Conservation (phyloP, 2,329 filamentous ascomycete species). For the Zalaria sp. region DNA sequence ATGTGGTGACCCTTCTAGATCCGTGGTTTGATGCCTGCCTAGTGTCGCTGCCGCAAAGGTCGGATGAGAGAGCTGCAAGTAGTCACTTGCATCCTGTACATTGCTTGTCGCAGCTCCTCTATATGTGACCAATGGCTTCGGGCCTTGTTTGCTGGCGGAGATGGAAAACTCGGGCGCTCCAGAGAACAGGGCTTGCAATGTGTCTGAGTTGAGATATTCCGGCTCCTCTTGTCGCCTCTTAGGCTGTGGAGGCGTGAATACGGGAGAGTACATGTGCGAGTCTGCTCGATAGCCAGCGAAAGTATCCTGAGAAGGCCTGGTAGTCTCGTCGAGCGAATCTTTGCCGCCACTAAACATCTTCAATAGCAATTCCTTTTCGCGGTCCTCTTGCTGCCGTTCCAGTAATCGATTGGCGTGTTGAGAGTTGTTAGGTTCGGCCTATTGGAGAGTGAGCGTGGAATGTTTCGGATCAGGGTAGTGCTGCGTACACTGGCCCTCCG, state of each 20-base stretch:
- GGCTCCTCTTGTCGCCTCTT: not conserved
- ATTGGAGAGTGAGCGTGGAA: too few relatives aligned
- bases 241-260: not conserved
- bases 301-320: not conserved
- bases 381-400: too few relatives aligned
- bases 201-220: conserved; percentile 7
- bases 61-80: conserved; percentile 6
- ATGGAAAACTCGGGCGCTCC: conserved; percentile 16
- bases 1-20: conserved; percentile 1
- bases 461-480: too few relatives aligned
- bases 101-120: conserved; percentile 4
- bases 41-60: conserved; percentile 9
- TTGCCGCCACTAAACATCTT: not conserved
- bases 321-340: not conserved
- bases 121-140: conserved; percentile 10
- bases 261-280: not conserved
- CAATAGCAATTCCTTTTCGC: not conserved
- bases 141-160: conserved; percentile 1
- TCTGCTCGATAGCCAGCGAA: not conserved
- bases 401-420: too few relatives aligned
- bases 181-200: conserved; percentile 12
- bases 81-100: conserved; percentile 7
- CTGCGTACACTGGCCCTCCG: not conserved
- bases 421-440: too few relatives aligned
- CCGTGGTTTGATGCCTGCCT: not conserved